Base-by-base conservation (phyloP, 441 rosid genomes). In the Oxalis stricta region DNA sequence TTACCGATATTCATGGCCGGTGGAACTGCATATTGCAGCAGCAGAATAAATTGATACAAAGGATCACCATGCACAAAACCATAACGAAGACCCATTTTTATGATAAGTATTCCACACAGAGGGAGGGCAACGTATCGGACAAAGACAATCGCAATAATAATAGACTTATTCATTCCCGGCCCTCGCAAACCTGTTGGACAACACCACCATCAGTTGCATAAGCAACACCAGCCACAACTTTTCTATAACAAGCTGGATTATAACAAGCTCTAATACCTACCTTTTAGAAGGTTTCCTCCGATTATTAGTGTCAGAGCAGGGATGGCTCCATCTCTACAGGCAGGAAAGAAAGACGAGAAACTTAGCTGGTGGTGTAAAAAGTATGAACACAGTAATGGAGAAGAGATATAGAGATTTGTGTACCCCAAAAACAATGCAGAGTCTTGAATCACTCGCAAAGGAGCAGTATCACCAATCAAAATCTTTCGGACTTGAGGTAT, bases 271-370 rank as follows among this genome's bases (percentile, higher is more conserved):
- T 15, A 35, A 18, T 36, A 14, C 29, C 12, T 59, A 81, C 94
- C 95, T 69, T 54, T 67, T 19, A 82, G 71, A 42, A 84, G 87
- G 64, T 84, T 88, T 36, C 77, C 87, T 35, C 93, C 97, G 6
- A 84, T 36, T 26, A 88, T 65, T 23, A 88, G 56, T 23, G 85
- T 88, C 43, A 81, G 48, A 23, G 68, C 53, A 12, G 97, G 97
- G 50, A 88, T 66, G 10, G 84, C 63, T 35, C 75, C 97, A 21
- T 81, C 76, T 59, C 97, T 87, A 65, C 51, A 44, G 33, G 19
- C 46, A 24, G 18, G 30, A 7, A 22, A 10, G 20, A 20, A 23
- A 40, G n/a, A 12, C 17, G 7, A 13, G 24, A 13, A 49, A 33
- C 41, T 43, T 12, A 20, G 28, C 9, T 16, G 10, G 15, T 17